These are phyloP conservation scores for Athelia sp. DNA, from an alignment of 1,284 basidiomycete species.

Conservation along the genomic window DNA sequence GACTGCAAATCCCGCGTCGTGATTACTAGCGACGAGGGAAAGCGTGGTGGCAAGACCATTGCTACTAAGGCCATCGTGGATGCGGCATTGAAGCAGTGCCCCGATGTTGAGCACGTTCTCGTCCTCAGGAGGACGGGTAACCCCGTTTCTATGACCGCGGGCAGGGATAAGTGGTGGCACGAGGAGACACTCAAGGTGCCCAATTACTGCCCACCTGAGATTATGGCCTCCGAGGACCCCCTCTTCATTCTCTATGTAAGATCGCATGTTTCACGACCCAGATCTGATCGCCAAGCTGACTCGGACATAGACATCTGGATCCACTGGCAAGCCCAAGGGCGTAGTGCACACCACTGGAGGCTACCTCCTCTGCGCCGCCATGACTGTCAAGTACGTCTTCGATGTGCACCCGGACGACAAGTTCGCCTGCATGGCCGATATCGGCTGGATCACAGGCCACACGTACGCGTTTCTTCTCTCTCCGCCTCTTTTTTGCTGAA, in stretches of 20 bases:
- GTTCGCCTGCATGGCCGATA: constrained; percentile 98
- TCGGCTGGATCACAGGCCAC: constrained; percentile 99
- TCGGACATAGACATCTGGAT: constrained; percentile 76
- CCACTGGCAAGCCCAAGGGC: constrained; percentile 96
- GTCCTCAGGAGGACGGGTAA: constrained; percentile 89
- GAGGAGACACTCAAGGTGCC: constrained; percentile 84
- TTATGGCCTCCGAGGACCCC: constrained; percentile 90
- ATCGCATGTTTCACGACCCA: constrained; percentile 1
- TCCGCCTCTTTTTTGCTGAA: background rate
- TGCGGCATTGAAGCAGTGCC: constrained; percentile 83
- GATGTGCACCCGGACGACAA: constrained; percentile 90
- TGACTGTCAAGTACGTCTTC: constrained; percentile 96
- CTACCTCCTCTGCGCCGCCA: constrained; percentile 84
- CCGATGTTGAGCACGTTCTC: constrained; percentile 85
- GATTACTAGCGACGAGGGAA: constrained; percentile 95
- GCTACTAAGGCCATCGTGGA: constrained; percentile 97
- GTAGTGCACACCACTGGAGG: constrained; percentile 95
- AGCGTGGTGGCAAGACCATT: constrained; percentile 91
- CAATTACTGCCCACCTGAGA: constrained; percentile 85
- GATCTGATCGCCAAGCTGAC: constrained; percentile 4
- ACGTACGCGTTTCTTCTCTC: constrained; percentile 42
- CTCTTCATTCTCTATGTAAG: constrained; percentile 96
- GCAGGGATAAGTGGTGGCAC: constrained; percentile 96
- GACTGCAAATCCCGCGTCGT: constrained; percentile 90
- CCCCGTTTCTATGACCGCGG: constrained; percentile 77